Conservation (phyloP, 371 early-diverging fungal species). For the Mortierella sp. region DNA sequence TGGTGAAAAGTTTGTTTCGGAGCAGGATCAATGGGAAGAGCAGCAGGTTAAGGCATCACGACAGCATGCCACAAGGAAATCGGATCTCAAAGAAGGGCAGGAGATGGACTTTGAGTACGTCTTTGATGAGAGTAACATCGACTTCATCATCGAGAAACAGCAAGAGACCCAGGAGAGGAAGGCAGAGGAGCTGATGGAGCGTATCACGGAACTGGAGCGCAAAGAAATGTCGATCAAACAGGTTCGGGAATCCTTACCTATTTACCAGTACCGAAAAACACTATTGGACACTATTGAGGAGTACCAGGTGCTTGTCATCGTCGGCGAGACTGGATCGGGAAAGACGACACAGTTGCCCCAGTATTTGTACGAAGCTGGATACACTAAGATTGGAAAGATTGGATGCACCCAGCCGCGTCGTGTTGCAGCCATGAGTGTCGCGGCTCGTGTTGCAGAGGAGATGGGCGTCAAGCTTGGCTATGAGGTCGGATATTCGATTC, state of each 20-base stretch:
- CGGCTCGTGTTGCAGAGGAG: constrained; percentile 96
- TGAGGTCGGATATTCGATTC: constrained; percentile 97
- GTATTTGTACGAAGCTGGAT: constrained; percentile 96
- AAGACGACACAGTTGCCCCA: constrained; percentile 99
- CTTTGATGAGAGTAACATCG: constrained; percentile 93
- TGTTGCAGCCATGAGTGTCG: constrained; percentile 99
- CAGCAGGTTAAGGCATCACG: constrained; percentile 79
- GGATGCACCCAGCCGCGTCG: constrained; percentile 99
- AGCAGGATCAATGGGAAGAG: constrained; percentile 96
- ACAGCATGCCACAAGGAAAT: constrained; percentile 56
- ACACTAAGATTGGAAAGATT: constrained; percentile 87
- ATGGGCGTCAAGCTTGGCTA: constrained; percentile 93
- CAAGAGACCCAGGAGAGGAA: constrained; percentile 62
- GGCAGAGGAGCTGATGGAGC: constrained; percentile 67
- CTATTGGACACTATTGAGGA: constrained; percentile 86
- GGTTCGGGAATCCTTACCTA: constrained; percentile 92
- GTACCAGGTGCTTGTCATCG: constrained; percentile 91
- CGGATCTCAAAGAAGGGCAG: constrained; percentile 56
- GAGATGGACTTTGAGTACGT: constrained; percentile 90
- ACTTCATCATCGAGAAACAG: constrained; percentile 86
- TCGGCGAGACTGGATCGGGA: constrained; percentile 99
- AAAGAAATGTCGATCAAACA: constrained; percentile 84
- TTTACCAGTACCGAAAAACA: constrained; percentile 84
- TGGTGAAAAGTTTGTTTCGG: constrained; percentile 79
- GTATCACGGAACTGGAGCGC: constrained; percentile 57